These are phyloP conservation scores for Cantharellus anzutake DNA, from an alignment of 768 basidiomycete species.

Conservation along the genomic window DNA sequence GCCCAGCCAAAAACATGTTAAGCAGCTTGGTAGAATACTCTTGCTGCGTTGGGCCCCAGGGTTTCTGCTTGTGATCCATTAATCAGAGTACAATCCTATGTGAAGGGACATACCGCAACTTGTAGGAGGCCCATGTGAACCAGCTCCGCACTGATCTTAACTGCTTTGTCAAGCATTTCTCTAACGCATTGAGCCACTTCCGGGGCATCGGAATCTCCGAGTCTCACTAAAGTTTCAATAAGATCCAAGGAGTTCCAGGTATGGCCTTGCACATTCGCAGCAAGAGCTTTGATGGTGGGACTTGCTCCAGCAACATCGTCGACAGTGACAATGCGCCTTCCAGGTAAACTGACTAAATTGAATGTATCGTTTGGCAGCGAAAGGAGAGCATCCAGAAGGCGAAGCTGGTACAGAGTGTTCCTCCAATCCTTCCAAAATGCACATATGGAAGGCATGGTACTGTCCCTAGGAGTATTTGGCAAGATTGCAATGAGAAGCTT, in stretches of 20 bases:
- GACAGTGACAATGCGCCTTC: conserved; percentile 64
- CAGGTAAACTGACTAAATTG: conserved; percentile 78
- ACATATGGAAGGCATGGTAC: conserved; percentile 56
- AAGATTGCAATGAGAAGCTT: conserved; percentile 81
- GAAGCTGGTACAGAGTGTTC: conserved; percentile 70
- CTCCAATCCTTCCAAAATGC: conserved; percentile 79
- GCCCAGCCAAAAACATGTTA: conserved; percentile 76
- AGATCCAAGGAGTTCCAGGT: conserved; percentile 92
- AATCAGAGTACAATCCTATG: neutral
- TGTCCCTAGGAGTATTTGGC: conserved; percentile 58
- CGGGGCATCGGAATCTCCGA: conserved; percentile 47
- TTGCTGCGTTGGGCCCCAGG: conserved; percentile 75
- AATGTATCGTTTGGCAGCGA: conserved; percentile 81
- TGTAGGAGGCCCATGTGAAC: conserved; percentile 86
- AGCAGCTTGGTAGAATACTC: conserved; percentile 76
- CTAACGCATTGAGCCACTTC: conserved; percentile 63
- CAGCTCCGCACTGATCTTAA: conserved; percentile 84
- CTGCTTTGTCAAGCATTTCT: conserved; percentile 86
- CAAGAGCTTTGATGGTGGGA: conserved; percentile 81
- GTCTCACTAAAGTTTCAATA: conserved; percentile 69
- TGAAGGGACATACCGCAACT: conserved; percentile 46
- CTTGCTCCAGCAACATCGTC: conserved; percentile 74
- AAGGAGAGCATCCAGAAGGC: conserved; percentile 72
- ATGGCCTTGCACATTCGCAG: conserved; percentile 76
- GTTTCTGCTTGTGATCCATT: conserved; percentile 29